phyloP scores from a whole-genome alignment of 495 filamentous ascomycete genomes.

The Talaromyces nanjingensis region DNA sequence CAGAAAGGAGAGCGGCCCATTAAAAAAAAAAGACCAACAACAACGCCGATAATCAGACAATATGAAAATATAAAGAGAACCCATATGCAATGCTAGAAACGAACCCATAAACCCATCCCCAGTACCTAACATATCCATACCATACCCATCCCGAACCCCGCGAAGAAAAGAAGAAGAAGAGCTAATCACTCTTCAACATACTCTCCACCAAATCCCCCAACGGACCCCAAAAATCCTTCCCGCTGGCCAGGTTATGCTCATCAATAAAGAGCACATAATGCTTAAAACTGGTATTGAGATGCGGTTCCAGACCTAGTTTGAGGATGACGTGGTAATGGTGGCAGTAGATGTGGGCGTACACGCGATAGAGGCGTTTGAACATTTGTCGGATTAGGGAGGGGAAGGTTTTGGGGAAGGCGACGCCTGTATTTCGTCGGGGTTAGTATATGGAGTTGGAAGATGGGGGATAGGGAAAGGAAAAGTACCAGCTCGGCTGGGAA shows the following conservation, averaged over 20 bases:
- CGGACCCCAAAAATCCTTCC: slow-evolving; percentile 98
- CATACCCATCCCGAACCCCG: neutral
- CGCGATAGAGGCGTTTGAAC: slow-evolving; percentile 96
- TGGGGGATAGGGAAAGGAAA: too few species aligned
- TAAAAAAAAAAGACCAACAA: neutral
- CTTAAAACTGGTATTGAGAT: slow-evolving; percentile 99
- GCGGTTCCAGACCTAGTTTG: slow-evolving; percentile 89
- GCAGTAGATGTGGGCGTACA: slow-evolving; percentile 99
- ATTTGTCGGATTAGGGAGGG: slow-evolving; percentile 80
- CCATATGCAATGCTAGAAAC: neutral
- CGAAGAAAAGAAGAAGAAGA: neutral
- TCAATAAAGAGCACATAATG: slow-evolving; percentile 97
- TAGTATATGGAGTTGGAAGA: too few species aligned
- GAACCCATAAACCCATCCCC: neutral
- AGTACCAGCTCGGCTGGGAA: slow-evolving; percentile 82
- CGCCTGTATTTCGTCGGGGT: slow-evolving; percentile 46
- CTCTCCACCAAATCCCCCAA: slow-evolving; percentile 93
- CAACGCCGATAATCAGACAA: neutral
- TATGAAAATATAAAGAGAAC: neutral
- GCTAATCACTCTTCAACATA: slow-evolving; percentile 87
- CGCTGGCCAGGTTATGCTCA: slow-evolving; percentile 79
- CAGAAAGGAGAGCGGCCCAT: neutral
- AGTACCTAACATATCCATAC: neutral
- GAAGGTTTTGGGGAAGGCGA: slow-evolving; percentile 93
- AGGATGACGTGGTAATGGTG: slow-evolving; percentile 97